These are phyloP conservation scores for Arctostaphylos glauca DNA, from an alignment of 148 eudicot species.

Conservation along the genomic window DNA sequence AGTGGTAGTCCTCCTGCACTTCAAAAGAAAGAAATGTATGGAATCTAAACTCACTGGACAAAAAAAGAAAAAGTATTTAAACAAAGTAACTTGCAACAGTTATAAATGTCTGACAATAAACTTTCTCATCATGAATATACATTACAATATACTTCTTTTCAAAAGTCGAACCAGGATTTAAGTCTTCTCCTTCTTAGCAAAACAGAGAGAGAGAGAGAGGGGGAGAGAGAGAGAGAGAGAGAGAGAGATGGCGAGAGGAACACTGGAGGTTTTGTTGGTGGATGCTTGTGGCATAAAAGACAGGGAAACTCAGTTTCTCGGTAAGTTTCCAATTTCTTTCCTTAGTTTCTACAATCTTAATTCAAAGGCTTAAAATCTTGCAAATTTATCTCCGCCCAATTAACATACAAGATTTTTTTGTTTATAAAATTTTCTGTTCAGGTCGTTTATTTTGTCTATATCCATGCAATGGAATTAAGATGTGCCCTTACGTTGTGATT, in stretches of 20 bases:
- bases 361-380: neutral
- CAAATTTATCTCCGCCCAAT: neutral
- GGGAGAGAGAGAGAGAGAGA: conserved; percentile 23
- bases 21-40: neutral
- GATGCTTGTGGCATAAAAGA: conserved; percentile 23
- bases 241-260: conserved; percentile 25
- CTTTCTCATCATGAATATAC: neutral
- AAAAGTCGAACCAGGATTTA: neutral
- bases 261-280: conserved; percentile 29
- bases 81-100: neutral
- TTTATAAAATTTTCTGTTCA: neutral
- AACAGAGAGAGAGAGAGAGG: neutral
- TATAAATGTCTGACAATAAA: neutral
- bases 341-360: neutral
- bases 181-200: neutral
- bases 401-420: neutral
- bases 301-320: neutral
- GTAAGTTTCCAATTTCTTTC: conserved; percentile 6
- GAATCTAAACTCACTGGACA: neutral
- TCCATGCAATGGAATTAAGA: conserved; percentile 15
- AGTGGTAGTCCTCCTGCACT: neutral
- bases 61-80: neutral
- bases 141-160: neutral
- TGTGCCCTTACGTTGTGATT: conserved; percentile 25
- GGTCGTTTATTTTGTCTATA: conserved; percentile 19